phyloP scores from a whole-genome alignment of 495 filamentous ascomycete species.

The Amorphotheca resinae region DNA sequence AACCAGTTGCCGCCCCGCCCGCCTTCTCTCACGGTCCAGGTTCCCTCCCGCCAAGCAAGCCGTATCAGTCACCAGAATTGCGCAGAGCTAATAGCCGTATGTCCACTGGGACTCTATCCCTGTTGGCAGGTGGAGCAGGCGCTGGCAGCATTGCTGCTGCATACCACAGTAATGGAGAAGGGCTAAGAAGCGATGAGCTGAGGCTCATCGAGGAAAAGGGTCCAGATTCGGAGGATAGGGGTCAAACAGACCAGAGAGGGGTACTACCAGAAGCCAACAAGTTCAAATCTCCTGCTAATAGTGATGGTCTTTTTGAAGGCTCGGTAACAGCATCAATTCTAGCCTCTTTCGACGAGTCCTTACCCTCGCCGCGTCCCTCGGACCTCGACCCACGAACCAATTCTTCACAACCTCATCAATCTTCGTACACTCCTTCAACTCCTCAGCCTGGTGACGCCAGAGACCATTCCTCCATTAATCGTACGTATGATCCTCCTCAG shows the following conservation, averaged over 20 bases:
- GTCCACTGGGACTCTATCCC: slow-evolving; percentile 66
- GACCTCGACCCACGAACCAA: slow-evolving; percentile 3
- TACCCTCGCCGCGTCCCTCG: slow-evolving; percentile 6
- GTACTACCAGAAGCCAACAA: slow-evolving; percentile 35
- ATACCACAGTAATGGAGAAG: slow-evolving; percentile 23
- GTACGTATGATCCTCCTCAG: slow-evolving; percentile 8
- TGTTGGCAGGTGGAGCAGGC: slow-evolving; percentile 55
- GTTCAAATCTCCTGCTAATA: slow-evolving; percentile 33
- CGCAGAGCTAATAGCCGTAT: slow-evolving; percentile 67
- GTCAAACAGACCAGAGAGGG: slow-evolving; percentile 31
- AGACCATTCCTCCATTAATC: not conserved
- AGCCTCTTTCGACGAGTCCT: slow-evolving; percentile 18
- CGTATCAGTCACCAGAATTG: slow-evolving; percentile 60
- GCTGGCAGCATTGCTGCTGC: slow-evolving; percentile 23
- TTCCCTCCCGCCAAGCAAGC: slow-evolving; percentile 51
- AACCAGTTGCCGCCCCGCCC: slow-evolving; percentile 64
- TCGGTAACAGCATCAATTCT: slow-evolving; percentile 17
- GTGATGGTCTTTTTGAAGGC: slow-evolving; percentile 36
- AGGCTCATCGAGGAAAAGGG: slow-evolving; percentile 17
- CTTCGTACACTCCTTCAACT: slow-evolving; percentile 6
- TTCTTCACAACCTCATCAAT: slow-evolving; percentile 7
- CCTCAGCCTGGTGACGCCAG: not conserved
- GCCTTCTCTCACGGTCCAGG: slow-evolving; percentile 61
- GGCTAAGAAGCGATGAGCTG: slow-evolving; percentile 23
- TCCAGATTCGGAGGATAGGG: slow-evolving; percentile 20